Evolutionary conservation across 2,329 filamentous ascomycete genomes (phyloP).

Genomic region (Paecilomyces niveus): DNA sequence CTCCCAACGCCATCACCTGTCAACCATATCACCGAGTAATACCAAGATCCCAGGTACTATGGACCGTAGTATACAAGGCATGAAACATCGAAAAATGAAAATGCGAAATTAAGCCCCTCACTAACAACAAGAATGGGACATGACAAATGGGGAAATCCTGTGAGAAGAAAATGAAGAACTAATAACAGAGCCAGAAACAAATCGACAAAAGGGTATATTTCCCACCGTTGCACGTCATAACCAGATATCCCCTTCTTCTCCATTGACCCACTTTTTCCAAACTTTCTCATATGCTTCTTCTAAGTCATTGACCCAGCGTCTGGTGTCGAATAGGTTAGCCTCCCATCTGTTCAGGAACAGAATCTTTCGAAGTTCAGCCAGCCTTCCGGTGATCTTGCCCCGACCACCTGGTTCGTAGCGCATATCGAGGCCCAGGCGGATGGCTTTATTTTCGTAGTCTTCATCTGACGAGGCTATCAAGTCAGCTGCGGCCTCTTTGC

Average conservation of each 20-base stretch:
- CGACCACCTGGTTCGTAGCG: slow-evolving; percentile 45
- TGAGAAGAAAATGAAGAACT: background rate
- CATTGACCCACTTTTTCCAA: slow-evolving; percentile 80
- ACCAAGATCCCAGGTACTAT: background rate
- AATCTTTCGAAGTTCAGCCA: slow-evolving; percentile 71
- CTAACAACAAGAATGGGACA: background rate
- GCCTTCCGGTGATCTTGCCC: slow-evolving; percentile 50
- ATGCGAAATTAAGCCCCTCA: background rate
- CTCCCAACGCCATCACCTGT: background rate
- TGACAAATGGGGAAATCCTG: background rate
- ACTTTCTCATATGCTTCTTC: slow-evolving; percentile 83
- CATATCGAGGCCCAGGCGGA: slow-evolving; percentile 58
- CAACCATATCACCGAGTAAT: background rate
- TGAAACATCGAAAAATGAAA: background rate
- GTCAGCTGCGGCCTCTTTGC: slow-evolving; percentile 60
- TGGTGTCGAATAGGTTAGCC: slow-evolving; percentile 85
- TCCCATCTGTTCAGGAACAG: slow-evolving; percentile 78
- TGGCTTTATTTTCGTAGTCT: slow-evolving; percentile 75
- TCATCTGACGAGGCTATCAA: slow-evolving; percentile 71
- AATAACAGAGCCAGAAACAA: slow-evolving; percentile 5
- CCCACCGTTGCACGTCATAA: slow-evolving; percentile 38
- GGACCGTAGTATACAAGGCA: background rate
- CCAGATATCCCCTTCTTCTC: slow-evolving; percentile 89
- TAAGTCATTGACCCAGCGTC: slow-evolving; percentile 81
- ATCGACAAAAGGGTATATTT: slow-evolving; percentile 9